Percentiles rank a stretch among this genome's conserved stretches.
These are phyloP conservation scores for Citrus sinensis DNA, from an alignment of 345 rosid species.

Conservation along the genomic window DVS_A1.0 CM039164.1:8868501-8869000, in stretches of 20 bases:
- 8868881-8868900: accelerated
- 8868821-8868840: no score
- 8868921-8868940: no score
- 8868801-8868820: not conserved
- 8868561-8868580: slow-evolving; percentile 20
- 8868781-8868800: not conserved
- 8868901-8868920: no score
- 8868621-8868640: slow-evolving; percentile 8
- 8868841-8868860: no score
- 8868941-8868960: no score
- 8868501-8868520: slow-evolving; percentile 38
- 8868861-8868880: no score
- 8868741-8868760: not conserved
- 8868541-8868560: slow-evolving; percentile 26
- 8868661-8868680: slow-evolving; percentile 32
- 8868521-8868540: slow-evolving; percentile 41
- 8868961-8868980: no score
- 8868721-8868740: not conserved
- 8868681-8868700: slow-evolving; percentile 41
- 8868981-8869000: no score
- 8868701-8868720: not conserved
- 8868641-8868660: slow-evolving; percentile 4
- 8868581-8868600: slow-evolving; percentile 11
- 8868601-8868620: slow-evolving; percentile 11
- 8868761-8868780: not conserved